Conservation (phyloP, 768 basidiomycete species). For the Phanerodontia chrysosporium region DNA sequence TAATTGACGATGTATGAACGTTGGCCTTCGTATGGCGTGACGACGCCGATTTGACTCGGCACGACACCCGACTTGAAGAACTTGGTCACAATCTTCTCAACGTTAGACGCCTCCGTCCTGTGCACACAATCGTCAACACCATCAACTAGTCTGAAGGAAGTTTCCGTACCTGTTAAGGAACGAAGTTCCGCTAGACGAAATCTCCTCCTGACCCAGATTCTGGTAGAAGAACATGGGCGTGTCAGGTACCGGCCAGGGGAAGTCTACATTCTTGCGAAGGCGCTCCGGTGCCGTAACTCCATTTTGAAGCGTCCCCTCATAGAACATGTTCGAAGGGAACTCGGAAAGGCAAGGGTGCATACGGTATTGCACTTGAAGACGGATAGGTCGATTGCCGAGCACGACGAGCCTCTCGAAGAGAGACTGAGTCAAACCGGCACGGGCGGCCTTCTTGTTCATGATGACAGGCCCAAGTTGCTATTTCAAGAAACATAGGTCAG, state of each 20-base stretch:
- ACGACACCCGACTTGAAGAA: conserved; percentile 99
- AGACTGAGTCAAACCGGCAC: conserved; percentile 97
- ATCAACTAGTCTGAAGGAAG: conserved; percentile 11
- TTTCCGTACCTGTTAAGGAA: conserved; percentile 82
- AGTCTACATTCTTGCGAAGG: conserved; percentile 96
- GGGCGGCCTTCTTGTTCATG: conserved; percentile 99
- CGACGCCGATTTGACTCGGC: conserved; percentile 93
- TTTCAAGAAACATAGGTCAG: not conserved
- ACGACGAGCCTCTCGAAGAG: conserved; percentile 96
- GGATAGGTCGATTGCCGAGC: conserved; percentile 93
- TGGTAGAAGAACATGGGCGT: conserved; percentile 99
- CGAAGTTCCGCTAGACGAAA: conserved; percentile 96
- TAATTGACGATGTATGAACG: conserved; percentile 98
- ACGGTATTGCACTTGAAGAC: conserved; percentile 98
- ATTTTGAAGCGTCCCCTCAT: conserved; percentile 97
- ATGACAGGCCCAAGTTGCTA: conserved; percentile 97
- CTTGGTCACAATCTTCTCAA: conserved; percentile 99
- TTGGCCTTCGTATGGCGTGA: conserved; percentile 98
- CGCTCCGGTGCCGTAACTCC: conserved; percentile 98
- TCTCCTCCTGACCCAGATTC: conserved; percentile 98
- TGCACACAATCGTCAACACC: conserved; percentile 2
- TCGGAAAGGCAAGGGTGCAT: conserved; percentile 99
- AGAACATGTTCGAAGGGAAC: conserved; percentile 99
- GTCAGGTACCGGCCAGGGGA: conserved; percentile 96
- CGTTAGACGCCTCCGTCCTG: conserved; percentile 97